Evolutionary conservation across 352 stramenopile genomes (phyloP).

Genomic region (Globisporangium paroecandrum): DNA sequence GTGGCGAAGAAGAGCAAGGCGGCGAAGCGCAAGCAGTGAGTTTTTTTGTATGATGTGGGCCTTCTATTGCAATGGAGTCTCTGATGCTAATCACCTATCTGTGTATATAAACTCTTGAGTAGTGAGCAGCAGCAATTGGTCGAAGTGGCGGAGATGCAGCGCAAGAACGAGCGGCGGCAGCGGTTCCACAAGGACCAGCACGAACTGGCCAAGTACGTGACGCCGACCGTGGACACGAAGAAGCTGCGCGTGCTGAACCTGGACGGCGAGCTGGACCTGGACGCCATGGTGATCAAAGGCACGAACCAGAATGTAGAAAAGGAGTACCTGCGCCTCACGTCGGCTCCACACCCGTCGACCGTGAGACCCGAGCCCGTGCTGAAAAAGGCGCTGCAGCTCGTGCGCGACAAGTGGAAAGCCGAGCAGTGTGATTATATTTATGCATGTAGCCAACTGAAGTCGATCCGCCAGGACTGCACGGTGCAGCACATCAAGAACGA

Average conservation of each 20-base stretch:
- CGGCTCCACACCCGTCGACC: conserved; percentile 91
- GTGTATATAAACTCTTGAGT: conserved; percentile 1
- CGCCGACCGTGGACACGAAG: conserved; percentile 62
- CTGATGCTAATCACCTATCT: not conserved
- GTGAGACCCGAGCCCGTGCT: conserved; percentile 94
- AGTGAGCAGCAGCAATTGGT: conserved; percentile 20
- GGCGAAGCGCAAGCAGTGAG: conserved; percentile 59
- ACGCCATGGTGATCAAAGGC: conserved; percentile 91
- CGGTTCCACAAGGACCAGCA: conserved; percentile 74
- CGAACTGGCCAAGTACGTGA: conserved; percentile 59
- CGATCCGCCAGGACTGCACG: conserved; percentile 98
- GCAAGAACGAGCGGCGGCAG: conserved; percentile 73
- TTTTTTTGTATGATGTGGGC: conserved; percentile 10
- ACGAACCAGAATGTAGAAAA: conserved; percentile 96
- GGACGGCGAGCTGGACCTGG: conserved; percentile 79
- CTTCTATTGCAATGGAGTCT: not conserved
- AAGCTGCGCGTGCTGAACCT: conserved; percentile 71
- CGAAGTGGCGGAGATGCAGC: conserved; percentile 44
- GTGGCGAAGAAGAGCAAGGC: conserved; percentile 46
- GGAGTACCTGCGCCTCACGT: conserved; percentile 97
- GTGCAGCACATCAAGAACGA: conserved; percentile 96
- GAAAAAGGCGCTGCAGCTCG: conserved; percentile 79
- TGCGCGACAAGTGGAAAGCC: conserved; percentile 87
- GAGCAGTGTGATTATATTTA: conserved; percentile 90
- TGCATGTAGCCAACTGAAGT: conserved; percentile 98